A percentile compares a stretch with the other conserved stretches of the same genome.
Evolutionary conservation across 2,329 filamentous ascomycete genomes (phyloP).

Genomic region (Pseudonectria buxi): DNA sequence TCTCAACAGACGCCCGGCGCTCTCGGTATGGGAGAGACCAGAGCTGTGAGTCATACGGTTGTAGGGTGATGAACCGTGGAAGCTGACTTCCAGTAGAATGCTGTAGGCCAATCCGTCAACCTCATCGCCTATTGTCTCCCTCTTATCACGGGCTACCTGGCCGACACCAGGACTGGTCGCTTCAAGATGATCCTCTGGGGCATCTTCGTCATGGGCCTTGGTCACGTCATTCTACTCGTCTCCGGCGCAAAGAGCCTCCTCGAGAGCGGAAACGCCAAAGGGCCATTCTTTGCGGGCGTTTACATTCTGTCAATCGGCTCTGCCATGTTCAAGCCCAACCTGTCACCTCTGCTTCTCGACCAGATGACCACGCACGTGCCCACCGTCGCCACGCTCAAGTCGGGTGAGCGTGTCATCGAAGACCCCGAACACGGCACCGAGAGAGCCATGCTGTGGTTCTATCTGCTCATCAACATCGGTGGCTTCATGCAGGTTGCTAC

Average conservation of each 20-base stretch:
- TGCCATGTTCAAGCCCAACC: conserved; percentile 65
- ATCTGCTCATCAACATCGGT: conserved; percentile 49
- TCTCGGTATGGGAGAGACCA: conserved; percentile 42
- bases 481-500: conserved; percentile 46
- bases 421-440: conserved; percentile 59
- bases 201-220: conserved; percentile 59
- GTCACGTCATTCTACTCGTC: conserved; percentile 61
- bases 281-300: conserved; percentile 55
- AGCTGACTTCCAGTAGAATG: conserved; percentile 30
- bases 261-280: conserved; percentile 38
- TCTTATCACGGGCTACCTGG: conserved; percentile 48
- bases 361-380: conserved; percentile 51
- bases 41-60: conserved; percentile 8
- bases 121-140: conserved; percentile 53
- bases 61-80: conserved; percentile 24
- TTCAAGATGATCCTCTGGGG: conserved; percentile 67
- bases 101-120: conserved; percentile 40
- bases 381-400: conserved; percentile 28
- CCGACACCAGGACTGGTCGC: conserved; percentile 63
- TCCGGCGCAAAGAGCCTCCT: conserved; percentile 45
- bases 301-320: conserved; percentile 53
- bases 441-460: conserved; percentile 61
- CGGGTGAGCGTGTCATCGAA: conserved; percentile 60
- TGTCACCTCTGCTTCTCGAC: conserved; percentile 61
- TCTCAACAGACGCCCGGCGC: conserved; percentile 49